These are phyloP conservation scores for Acanthamoeba castellanii DNA, from an alignment of 208 protist genomes.

Conservation along the genomic window DNA sequence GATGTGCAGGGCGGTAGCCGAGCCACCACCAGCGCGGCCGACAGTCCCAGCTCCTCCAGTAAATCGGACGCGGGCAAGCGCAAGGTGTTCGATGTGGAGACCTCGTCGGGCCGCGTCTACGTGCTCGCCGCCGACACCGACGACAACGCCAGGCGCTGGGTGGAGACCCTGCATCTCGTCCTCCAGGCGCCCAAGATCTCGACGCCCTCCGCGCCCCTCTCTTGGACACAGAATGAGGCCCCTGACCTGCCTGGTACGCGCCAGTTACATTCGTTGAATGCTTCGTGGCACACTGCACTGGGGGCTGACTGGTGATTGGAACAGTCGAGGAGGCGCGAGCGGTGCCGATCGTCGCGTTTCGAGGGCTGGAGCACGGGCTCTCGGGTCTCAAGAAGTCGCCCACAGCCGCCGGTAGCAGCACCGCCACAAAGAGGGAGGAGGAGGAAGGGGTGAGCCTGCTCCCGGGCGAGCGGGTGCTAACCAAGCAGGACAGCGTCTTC, in stretches of 20 bases:
- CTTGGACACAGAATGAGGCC: background rate
- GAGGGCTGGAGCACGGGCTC: background rate
- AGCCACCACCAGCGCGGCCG: background rate
- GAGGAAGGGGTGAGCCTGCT: background rate
- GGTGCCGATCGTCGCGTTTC: background rate
- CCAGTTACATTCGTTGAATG: background rate
- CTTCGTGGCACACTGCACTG: background rate
- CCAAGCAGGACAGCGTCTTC: conserved; percentile 13
- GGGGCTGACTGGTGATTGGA: background rate
- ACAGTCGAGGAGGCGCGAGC: background rate
- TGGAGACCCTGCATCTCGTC: background rate
- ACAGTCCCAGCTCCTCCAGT: background rate
- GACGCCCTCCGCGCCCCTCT: background rate
- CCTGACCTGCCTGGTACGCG: background rate
- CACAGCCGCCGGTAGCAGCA: too few relatives aligned
- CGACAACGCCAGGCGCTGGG: background rate
- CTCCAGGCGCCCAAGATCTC: background rate
- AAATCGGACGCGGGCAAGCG: conserved; percentile 1
- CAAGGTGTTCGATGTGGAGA: conserved; percentile 8
- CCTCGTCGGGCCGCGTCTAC: background rate
- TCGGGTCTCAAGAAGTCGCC: background rate
- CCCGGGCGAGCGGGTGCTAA: background rate
- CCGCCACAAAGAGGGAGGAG: background rate
- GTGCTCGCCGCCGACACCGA: background rate
- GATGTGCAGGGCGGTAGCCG: background rate